Evolutionary conservation across 352 stramenopile species (phyloP).

Genomic region (Sclerospora graminicola): DNA sequence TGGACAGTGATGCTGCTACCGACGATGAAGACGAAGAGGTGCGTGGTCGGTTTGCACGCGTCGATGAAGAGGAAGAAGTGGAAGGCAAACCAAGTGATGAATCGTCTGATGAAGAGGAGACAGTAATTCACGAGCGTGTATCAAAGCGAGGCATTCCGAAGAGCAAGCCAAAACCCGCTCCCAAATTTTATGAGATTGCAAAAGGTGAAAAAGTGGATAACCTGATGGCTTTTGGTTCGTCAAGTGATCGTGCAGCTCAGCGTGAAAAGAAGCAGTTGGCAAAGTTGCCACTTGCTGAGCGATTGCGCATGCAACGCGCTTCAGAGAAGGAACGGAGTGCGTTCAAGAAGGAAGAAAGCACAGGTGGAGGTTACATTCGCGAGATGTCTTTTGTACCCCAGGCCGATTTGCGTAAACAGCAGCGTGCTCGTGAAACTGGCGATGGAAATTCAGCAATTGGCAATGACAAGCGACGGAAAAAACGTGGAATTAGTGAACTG

Average conservation of each 20-base stretch:
- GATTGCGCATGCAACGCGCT: conserved; percentile 56
- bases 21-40: conserved; percentile 53
- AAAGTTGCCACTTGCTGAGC: conserved; percentile 72
- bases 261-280: conserved; percentile 70
- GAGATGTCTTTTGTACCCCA: conserved; percentile 75
- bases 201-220: conserved; percentile 73
- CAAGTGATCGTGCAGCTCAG: conserved; percentile 51
- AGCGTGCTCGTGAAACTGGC: conserved; percentile 23
- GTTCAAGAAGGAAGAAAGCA: conserved; percentile 79
- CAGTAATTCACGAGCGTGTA: conserved; percentile 5
- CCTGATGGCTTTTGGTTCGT: conserved; percentile 69
- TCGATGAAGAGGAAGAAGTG: conserved; percentile 52
- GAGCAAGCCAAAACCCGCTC: conserved; percentile 30
- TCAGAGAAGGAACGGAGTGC: conserved; percentile 67
- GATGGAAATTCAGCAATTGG: conserved; percentile 16
- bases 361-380: conserved; percentile 63
- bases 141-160: conserved; percentile 6
- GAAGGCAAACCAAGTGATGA: conserved; percentile 58
- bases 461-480: conserved; percentile 49
- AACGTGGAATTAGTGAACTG: conserved; percentile 67
- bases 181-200: conserved; percentile 83
- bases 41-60: conserved; percentile 52
- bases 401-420: conserved; percentile 46
- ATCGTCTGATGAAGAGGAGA: conserved; percentile 47
- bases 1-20: conserved; percentile 85